Evolutionary conservation across 768 basidiomycete species (phyloP).

Genomic region (Tulasnella sp.): DNA sequence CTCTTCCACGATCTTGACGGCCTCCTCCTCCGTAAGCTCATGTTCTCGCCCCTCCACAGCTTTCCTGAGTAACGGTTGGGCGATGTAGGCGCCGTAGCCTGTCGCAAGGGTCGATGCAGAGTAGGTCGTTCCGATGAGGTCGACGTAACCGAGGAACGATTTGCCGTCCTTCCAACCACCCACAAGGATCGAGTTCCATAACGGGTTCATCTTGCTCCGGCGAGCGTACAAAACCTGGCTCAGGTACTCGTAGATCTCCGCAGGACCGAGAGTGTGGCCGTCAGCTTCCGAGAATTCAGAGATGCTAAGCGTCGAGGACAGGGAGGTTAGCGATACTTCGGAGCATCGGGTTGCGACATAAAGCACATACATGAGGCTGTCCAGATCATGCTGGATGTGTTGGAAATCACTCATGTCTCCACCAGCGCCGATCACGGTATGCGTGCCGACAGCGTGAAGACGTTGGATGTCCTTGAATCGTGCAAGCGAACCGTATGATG

Average conservation of each 20-base stretch:
- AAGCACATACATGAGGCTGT: slow-evolving; percentile 55
- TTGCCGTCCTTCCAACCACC: slow-evolving; percentile 86
- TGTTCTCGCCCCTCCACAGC: slow-evolving; percentile 82
- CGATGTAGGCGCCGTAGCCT: slow-evolving; percentile 89
- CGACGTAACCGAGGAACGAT: slow-evolving; percentile 89
- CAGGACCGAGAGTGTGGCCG: slow-evolving; percentile 76
- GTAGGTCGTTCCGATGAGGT: slow-evolving; percentile 95
- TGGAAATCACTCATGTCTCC: slow-evolving; percentile 99
- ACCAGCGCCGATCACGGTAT: slow-evolving; percentile 84
- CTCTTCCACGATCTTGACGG: slow-evolving; percentile 69
- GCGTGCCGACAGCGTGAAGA: slow-evolving; percentile 74
- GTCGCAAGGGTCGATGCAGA: slow-evolving; percentile 89
- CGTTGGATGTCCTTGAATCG: slow-evolving; percentile 93
- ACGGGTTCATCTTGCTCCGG: slow-evolving; percentile 81
- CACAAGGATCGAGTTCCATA: slow-evolving; percentile 93
- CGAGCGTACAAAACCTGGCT: slow-evolving; percentile 85
- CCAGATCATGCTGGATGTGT: slow-evolving; percentile 75
- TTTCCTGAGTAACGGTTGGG: slow-evolving; percentile 85
- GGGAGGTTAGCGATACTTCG: neutral
- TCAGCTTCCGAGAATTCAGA: slow-evolving; percentile 74
- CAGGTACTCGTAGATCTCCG: slow-evolving; percentile 90
- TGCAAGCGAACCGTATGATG: slow-evolving; percentile 95
- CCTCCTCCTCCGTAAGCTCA: slow-evolving; percentile 71
- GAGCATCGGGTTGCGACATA: neutral
- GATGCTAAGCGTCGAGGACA: slow-evolving; percentile 34